These are phyloP conservation scores for Saccharomyces pastorianus DNA, from an alignment of 1,139 yeast genomes.

Conservation along the genomic window DNA sequence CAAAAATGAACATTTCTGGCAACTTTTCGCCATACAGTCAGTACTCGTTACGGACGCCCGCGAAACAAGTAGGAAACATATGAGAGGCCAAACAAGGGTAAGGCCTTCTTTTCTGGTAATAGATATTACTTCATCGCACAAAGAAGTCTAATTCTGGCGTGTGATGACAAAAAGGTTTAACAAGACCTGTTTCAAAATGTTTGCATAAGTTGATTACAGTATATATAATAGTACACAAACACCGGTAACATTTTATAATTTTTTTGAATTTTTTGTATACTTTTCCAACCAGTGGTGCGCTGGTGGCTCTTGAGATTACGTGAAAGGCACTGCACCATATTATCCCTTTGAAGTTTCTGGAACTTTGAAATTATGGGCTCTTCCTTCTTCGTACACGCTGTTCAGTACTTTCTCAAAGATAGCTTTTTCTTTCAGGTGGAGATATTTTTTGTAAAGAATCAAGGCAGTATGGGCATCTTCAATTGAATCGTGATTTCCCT, in stretches of 20 bases:
- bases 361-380: constrained; percentile 49
- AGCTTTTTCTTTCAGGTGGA: constrained; percentile 50
- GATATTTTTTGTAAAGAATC: constrained; percentile 62
- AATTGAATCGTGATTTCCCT: constrained; percentile 91
- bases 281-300: background rate
- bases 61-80: background rate
- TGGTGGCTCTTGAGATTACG: background rate
- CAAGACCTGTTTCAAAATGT: background rate
- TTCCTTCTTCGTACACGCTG: constrained; percentile 71
- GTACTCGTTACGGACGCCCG: background rate
- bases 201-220: background rate
- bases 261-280: background rate
- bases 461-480: constrained; percentile 93
- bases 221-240: background rate
- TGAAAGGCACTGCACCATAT: background rate
- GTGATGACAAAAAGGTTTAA: background rate
- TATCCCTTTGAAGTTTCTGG: constrained; percentile 31
- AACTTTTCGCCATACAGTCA: background rate
- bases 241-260: background rate
- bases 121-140: background rate
- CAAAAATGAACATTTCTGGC: background rate
- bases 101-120: no score
- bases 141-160: background rate
- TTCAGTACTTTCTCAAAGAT: constrained; percentile 55
- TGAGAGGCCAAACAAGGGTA: background rate